Evolutionary conservation across 768 basidiomycete species (phyloP).

Genomic region (Boletus fagicola): DNA sequence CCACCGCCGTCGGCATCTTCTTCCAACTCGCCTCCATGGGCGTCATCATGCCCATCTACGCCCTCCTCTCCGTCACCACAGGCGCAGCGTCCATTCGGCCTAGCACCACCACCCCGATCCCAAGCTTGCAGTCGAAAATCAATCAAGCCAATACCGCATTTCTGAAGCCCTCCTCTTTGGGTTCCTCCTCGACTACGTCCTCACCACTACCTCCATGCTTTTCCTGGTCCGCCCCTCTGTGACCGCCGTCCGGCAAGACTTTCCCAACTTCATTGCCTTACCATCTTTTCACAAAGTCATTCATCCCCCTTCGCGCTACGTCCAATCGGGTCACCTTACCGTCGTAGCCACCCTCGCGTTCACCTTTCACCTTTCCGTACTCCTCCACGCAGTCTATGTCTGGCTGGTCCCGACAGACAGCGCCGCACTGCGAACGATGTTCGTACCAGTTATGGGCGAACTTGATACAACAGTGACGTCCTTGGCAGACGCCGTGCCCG

Average conservation of each 20-base stretch:
- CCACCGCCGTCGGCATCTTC: no score
- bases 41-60: conserved; percentile 43
- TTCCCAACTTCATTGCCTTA: conserved; percentile 46
- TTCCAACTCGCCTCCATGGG: no score
- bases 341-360: conserved; percentile 14
- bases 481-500: no score
- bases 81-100: conserved; percentile 27
- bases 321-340: conserved; percentile 22
- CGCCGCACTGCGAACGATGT: no score
- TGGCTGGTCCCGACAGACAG: no score
- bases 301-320: conserved; percentile 25
- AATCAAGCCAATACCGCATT: conserved; percentile 44
- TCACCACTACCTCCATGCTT: conserved; percentile 38
- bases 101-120: background rate
- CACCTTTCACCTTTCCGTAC: conserved; percentile 23
- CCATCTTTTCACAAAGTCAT: conserved; percentile 35
- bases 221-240: conserved; percentile 36
- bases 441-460: no score
- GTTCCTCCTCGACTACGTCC: conserved; percentile 40
- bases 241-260: conserved; percentile 56
- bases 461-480: no score
- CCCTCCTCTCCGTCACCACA: conserved; percentile 43
- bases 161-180: conserved; percentile 55
- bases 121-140: conserved; percentile 25
- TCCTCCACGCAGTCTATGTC: conserved; percentile 27